Evolutionary conservation across 768 basidiomycete genomes (phyloP).

Genomic region (Postia placenta): DNA sequence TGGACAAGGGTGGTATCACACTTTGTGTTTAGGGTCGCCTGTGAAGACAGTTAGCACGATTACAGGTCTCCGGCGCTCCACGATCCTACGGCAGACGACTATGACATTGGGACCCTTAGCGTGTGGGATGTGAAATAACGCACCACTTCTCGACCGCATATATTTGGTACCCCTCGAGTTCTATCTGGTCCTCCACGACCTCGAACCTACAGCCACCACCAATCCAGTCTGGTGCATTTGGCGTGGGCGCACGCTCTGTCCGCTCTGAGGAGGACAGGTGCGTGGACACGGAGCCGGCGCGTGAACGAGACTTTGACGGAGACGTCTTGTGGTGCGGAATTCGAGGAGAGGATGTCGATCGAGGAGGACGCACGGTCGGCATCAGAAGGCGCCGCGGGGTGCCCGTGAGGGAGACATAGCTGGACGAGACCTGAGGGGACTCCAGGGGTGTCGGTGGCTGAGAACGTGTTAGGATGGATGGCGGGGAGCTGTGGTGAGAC

Average conservation of each 20-base stretch:
- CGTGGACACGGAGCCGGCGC: conserved; percentile 19
- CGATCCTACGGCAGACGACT: conserved; percentile 42
- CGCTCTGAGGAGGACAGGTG: conserved; percentile 12
- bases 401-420: neutral
- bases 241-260: conserved; percentile 7
- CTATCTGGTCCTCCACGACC: conserved; percentile 40
- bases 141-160: conserved; percentile 88
- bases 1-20: conserved; percentile 14
- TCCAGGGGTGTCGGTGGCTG: conserved; percentile 3
- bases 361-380: conserved; percentile 19
- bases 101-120: neutral
- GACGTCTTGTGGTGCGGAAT: conserved; percentile 9
- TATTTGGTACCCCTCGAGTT: conserved; percentile 65
- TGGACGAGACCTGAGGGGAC: neutral
- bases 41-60: conserved; percentile 71
- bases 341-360: conserved; percentile 7
- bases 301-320: conserved; percentile 15
- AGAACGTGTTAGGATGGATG: neutral
- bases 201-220: conserved; percentile 42
- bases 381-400: conserved; percentile 15
- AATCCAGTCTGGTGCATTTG: conserved; percentile 29
- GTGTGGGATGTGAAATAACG: conserved; percentile 9
- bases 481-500: neutral
- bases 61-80: conserved; percentile 55
- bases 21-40: conserved; percentile 65